Percentiles rank a stretch among this genome's conserved stretches.
Evolutionary conservation across 78 protist genomes (phyloP).

Genomic region (Tieghemostelium lacteum): DNA sequence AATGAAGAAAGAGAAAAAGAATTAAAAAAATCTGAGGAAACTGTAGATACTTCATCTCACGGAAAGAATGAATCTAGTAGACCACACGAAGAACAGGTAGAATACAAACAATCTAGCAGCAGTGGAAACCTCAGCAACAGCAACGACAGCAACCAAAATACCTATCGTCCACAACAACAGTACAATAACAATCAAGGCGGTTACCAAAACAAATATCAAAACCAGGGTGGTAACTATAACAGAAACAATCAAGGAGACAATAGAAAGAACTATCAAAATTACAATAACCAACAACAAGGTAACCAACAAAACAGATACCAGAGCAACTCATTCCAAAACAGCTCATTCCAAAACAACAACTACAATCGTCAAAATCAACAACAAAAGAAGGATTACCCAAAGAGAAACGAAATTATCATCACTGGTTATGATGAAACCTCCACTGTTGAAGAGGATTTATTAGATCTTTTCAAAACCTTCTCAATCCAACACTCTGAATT

Average conservation of each 20-base stretch:
- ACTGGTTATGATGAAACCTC: neutral
- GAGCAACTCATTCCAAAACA: neutral
- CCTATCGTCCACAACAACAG: neutral
- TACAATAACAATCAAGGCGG: neutral
- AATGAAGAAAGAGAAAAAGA: neutral
- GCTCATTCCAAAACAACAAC: neutral
- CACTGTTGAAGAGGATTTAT: neutral
- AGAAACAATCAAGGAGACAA: neutral
- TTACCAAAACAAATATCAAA: neutral
- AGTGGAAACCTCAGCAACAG: no score
- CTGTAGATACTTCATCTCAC: no score
- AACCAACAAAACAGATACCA: neutral
- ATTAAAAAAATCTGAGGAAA: neutral
- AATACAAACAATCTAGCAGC: no score
- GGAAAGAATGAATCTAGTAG: neutral
- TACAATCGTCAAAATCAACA: neutral
- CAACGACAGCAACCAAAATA: neutral
- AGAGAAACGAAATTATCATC: neutral
- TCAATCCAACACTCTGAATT: neutral
- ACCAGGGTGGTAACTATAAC: neutral
- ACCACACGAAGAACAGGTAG: neutral
- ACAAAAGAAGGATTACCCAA: neutral
- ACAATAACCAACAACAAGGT: neutral
- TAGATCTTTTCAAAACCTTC: neutral
- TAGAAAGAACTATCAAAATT: neutral